Base-by-base conservation (phyloP, 441 rosid genomes). In the Eutrema salsugineum region DNA sequence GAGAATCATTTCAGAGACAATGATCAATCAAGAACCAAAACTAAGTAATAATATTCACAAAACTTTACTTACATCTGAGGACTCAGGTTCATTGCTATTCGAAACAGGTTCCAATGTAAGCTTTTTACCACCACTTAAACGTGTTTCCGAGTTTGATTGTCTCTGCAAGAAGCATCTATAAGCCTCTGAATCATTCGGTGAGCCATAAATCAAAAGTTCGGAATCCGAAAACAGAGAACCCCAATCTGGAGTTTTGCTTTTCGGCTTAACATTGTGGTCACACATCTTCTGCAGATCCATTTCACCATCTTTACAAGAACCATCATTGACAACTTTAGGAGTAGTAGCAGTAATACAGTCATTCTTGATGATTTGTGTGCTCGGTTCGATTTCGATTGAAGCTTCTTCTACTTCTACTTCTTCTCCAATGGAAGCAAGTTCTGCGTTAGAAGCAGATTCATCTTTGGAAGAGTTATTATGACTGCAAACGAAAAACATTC, bases 401-500 rank as follows among this genome's bases (percentile, higher is more conserved):
- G 77, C 82, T 93, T 44, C 86, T 80, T 83, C 96, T 85, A 17
- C 27, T 2, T 0, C 98, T 10, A 66, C 94, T 83, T 78, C 89
- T 81, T 74, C 86, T 76, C 49, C 93, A 89, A 22, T 85, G 87
- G 73, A 84, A 83, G 79, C 83, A 78, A 81, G 42, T 22, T 24
- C 24, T 16, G 22, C 14, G 10, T 46, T 79, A 79, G 61, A 88
- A 83, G 5, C 20, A 65, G 40, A 20, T 17, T 1, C 77, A 66
- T 33, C 68, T 78, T 81, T 72, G 35, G 79, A 71, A 88, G 47
- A 77, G 22, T 30, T 43, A 22, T 43, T 27, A 16, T 44, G 46
- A 68, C 74, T 72, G 44, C 43, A 59, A 73, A 22, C 48, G 6
- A 73, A 56, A 56, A 22, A 40, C 54, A 39, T 57, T 56, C 35